phyloP scores from a whole-genome alignment of 345 rosid genomes.

The Corchorus olitorius region DNA sequence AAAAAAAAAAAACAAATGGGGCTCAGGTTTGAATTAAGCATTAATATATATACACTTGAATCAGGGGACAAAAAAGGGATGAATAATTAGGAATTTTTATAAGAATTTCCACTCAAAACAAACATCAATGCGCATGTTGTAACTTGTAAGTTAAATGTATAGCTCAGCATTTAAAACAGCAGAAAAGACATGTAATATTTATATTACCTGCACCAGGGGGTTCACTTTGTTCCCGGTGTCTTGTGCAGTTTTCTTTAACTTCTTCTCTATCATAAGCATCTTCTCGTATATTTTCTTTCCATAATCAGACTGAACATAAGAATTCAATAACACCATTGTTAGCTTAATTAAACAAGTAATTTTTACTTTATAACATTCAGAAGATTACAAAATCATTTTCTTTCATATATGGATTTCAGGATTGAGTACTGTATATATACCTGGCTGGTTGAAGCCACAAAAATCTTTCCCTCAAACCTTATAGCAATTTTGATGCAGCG shows the following conservation, averaged over 20 bases:
- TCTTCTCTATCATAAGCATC: conserved; percentile 85
- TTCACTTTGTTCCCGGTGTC: conserved; percentile 50
- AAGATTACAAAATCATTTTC: not conserved
- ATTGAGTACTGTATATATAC: conserved; percentile 31
- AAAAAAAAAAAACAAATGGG: not conserved
- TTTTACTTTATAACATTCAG: not conserved
- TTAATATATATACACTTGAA: not conserved
- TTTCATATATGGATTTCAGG: not conserved
- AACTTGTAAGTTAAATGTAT: not conserved
- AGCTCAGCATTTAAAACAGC: not conserved
- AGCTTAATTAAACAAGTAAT: not conserved
- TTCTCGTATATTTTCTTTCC: conserved; percentile 80
- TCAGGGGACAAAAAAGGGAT: not conserved
- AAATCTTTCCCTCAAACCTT: conserved; percentile 83
- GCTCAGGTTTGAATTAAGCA: not conserved
- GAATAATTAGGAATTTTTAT: not conserved
- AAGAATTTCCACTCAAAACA: not conserved
- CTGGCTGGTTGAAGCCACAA: conserved; percentile 64
- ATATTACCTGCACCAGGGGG: conserved; percentile 64
- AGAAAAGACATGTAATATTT: not conserved
- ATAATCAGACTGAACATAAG: conserved; percentile 67
- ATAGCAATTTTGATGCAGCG: conserved; percentile 75
- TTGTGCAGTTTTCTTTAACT: conserved; percentile 54
- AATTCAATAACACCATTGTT: not conserved
- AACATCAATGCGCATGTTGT: not conserved